Conservation (phyloP, 192 early-diverging fungal genomes). For the Mortierella hygrophila region DNA sequence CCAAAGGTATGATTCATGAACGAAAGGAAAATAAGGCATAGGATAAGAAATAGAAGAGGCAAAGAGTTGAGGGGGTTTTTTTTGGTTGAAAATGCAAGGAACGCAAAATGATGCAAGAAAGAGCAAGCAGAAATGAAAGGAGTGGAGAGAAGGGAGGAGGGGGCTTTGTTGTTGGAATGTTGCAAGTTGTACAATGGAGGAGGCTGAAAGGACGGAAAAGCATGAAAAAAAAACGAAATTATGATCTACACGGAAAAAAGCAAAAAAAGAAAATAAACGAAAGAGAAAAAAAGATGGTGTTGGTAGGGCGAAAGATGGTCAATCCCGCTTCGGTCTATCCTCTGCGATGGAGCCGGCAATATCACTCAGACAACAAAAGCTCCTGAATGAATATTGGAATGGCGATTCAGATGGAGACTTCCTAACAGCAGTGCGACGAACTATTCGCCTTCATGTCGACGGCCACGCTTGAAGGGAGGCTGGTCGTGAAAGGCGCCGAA, state of each 20-base stretch:
- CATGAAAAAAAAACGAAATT: not conserved
- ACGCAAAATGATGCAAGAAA: not conserved
- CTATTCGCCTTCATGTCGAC: slow-evolving; percentile 47
- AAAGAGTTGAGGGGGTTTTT: too few relatives aligned
- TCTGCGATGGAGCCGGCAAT: not conserved
- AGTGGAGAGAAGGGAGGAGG: not conserved
- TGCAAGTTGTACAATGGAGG: not conserved
- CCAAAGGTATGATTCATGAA: too few relatives aligned
- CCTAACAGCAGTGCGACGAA: not conserved
- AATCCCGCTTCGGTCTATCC: not conserved
- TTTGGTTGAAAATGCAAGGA: not conserved
- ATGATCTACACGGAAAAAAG: not conserved
- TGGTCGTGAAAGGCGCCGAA: slow-evolving; percentile 42
- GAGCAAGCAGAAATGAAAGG: not conserved
- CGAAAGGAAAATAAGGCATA: not conserved
- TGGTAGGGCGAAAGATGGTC: not conserved
- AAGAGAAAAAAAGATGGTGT: too few relatives aligned
- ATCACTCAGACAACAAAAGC: not conserved
- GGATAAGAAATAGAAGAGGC: not conserved
- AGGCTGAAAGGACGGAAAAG: not conserved
- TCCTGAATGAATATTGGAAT: not conserved
- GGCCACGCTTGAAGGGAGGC: slow-evolving; percentile 48
- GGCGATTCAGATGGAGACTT: not conserved
- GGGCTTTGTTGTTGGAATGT: not conserved
- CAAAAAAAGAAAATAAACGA: not conserved